phyloP scores from a whole-genome alignment of 257 asterid genomes.

The Solanum lycopersicoides region DNA sequence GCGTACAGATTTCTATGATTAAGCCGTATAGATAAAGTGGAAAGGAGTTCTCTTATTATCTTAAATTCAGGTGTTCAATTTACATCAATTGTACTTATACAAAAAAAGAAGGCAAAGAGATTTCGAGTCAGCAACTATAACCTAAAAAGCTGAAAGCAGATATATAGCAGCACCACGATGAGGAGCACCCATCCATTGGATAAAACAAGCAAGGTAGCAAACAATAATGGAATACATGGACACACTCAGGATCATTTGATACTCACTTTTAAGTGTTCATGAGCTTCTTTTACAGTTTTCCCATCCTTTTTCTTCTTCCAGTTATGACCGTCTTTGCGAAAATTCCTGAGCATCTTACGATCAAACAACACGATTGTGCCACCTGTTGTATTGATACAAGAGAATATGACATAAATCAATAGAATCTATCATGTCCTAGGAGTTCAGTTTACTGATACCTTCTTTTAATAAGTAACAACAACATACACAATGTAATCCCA shows the following conservation, averaged over 20 bases:
- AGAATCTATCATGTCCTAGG: background rate
- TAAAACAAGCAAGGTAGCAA: background rate
- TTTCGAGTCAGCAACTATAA: background rate
- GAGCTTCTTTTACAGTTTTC: slow-evolving; percentile 97
- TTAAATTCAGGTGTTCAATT: background rate
- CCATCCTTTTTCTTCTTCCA: slow-evolving; percentile 99
- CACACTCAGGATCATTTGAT: slow-evolving; percentile 3
- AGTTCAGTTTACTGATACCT: background rate
- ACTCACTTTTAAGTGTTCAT: slow-evolving; percentile 87
- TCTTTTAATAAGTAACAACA: background rate
- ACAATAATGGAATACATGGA: background rate
- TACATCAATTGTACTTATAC: background rate
- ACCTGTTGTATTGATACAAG: slow-evolving; percentile 35
- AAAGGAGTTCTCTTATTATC: background rate
- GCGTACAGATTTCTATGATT: background rate
- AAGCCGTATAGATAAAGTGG: background rate
- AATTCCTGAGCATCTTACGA: slow-evolving; percentile 95
- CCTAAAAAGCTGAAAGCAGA: background rate
- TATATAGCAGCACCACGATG: background rate
- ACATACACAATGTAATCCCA: background rate
- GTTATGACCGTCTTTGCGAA: slow-evolving; percentile 90
- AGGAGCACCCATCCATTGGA: background rate
- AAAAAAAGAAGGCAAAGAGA: background rate
- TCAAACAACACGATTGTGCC: slow-evolving; percentile 85
- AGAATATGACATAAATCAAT: slow-evolving; percentile 8